Evolutionary conservation across 2,329 filamentous ascomycete species (phyloP), one percentile per base, ranked within the genome.

Genomic region (Didymella pomorum): DNA sequence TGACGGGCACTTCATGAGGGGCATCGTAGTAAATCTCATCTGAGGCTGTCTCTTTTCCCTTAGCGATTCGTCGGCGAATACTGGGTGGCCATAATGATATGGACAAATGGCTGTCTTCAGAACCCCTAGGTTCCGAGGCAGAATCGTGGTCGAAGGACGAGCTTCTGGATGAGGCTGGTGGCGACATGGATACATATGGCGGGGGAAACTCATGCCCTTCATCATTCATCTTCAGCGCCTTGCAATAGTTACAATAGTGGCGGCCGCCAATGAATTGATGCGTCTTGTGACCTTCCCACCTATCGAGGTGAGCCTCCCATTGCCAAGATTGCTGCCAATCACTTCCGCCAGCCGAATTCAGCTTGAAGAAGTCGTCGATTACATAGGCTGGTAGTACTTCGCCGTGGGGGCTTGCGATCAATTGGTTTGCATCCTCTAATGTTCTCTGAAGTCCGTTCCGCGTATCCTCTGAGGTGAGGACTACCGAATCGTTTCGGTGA

Each of bases 301-400:
- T 43, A 23, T n/a, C 12, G 6, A 39, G 8, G 41, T 58, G 56
- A 10, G 9, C n/a, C 28, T 54, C 33, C 56, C 56, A 58, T 20
- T n/a, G 46, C 35, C 11, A 20, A 1, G 56, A 54, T 42, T 58
- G 46, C 21, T 37, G 49, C 56, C 56, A 58, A 31, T 25, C 51
- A 43, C 56, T 58, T 11, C 45, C 56, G 35, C 50, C 21, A 3
- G 56, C 46, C 11, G 25, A 33, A 16, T 54, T 28, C 2, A 50
- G 26, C 10, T 21, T 20, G 21, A 58, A 58, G 50, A 58, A 58
- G 11, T 50, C 39, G 7, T 58, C 33, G 12, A 58, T 41, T 4
- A 47, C 33, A 39, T n/a, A 28, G 14, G 23, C 12, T 33, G 56
- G 33, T 46, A 58, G 33, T 41, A 23, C 20, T 8, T 51, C 39